A percentile compares a stretch with the other conserved stretches of the same genome.
These are phyloP conservation scores for Neofusicoccum sp. DNA, from an alignment of 2,329 filamentous ascomycete species.

Conservation along the genomic window DNA sequence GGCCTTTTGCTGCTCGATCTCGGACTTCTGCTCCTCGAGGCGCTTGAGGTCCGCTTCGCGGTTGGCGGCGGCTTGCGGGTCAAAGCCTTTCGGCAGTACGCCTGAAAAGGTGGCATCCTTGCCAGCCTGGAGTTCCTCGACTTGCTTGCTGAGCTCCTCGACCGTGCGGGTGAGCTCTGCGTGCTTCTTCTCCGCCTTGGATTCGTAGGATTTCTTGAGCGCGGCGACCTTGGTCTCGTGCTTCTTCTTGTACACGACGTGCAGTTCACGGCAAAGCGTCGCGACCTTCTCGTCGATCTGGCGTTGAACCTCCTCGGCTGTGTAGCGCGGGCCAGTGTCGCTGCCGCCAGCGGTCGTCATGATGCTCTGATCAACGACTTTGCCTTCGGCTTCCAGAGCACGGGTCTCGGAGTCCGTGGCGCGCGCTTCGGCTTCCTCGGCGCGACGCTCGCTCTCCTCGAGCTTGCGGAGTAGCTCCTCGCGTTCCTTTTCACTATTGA, in stretches of 20 bases:
- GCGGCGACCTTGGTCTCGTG: constrained; percentile 95
- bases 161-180: constrained; percentile 72
- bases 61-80: background rate
- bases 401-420: constrained; percentile 64
- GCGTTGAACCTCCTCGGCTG: constrained; percentile 47
- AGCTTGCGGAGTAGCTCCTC: constrained; percentile 74
- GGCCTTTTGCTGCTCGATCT: constrained; percentile 68
- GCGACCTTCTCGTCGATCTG: constrained; percentile 93
- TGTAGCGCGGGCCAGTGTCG: constrained; percentile 33
- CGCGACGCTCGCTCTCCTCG: constrained; percentile 70
- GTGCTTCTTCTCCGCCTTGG: constrained; percentile 84
- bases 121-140: constrained; percentile 67
- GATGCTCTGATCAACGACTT: constrained; percentile 58
- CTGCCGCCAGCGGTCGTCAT: constrained; percentile 56
- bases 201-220: constrained; percentile 77
- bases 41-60: constrained; percentile 45
- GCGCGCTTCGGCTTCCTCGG: constrained; percentile 72
- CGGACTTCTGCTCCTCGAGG: constrained; percentile 63
- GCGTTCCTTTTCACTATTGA: constrained; percentile 73
- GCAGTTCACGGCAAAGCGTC: constrained; percentile 69
- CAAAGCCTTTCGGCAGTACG: constrained; percentile 32
- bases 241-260: constrained; percentile 92
- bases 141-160: constrained; percentile 67
- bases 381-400: constrained; percentile 56
- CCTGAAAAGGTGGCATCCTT: constrained; percentile 60